phyloP scores from a whole-genome alignment of 108 stramenopile species.

The Skeletonema tropicum region DNA sequence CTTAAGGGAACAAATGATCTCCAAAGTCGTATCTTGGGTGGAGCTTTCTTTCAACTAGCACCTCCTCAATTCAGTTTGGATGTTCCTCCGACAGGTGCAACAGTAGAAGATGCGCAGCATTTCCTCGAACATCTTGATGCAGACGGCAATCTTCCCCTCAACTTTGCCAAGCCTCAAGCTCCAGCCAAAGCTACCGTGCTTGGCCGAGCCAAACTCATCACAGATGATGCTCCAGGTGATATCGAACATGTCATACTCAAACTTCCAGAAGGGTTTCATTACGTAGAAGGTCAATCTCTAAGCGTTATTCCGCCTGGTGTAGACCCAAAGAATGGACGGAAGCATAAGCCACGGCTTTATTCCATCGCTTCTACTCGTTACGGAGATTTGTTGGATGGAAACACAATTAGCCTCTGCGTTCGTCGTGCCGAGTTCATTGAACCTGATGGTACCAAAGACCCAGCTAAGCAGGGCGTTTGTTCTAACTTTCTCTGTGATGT shows the following conservation, averaged over 20 bases:
- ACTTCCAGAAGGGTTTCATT: constrained; percentile 80
- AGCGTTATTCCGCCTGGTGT: constrained; percentile 83
- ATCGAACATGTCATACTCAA: constrained; percentile 80
- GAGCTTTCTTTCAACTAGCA: constrained; percentile 10
- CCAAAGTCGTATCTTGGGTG: constrained; percentile 36
- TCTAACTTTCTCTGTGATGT: constrained; percentile 76
- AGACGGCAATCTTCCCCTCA: constrained; percentile 54
- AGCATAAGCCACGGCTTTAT: constrained; percentile 83
- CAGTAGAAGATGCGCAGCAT: constrained; percentile 62
- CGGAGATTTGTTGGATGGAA: constrained; percentile 82
- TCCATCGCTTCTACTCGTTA: constrained; percentile 89
- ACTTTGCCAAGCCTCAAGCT: constrained; percentile 72
- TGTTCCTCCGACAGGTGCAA: constrained; percentile 24
- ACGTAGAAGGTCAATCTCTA: constrained; percentile 87
- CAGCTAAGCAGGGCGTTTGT: constrained; percentile 79
- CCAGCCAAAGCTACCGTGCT: constrained; percentile 78
- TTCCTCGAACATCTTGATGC: constrained; percentile 82
- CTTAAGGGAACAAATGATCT: constrained; percentile 56
- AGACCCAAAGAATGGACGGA: constrained; percentile 51
- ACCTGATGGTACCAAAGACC: constrained; percentile 62
- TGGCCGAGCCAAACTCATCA: constrained; percentile 68
- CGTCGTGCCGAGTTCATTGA: constrained; percentile 85
- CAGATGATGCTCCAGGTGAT: constrained; percentile 83
- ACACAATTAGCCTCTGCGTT: constrained; percentile 82
- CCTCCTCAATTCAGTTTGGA: constrained; percentile 30